Evolutionary conservation across 2,329 filamentous ascomycete species (phyloP).

Genomic region (Huntiella bhutanensis): DNA sequence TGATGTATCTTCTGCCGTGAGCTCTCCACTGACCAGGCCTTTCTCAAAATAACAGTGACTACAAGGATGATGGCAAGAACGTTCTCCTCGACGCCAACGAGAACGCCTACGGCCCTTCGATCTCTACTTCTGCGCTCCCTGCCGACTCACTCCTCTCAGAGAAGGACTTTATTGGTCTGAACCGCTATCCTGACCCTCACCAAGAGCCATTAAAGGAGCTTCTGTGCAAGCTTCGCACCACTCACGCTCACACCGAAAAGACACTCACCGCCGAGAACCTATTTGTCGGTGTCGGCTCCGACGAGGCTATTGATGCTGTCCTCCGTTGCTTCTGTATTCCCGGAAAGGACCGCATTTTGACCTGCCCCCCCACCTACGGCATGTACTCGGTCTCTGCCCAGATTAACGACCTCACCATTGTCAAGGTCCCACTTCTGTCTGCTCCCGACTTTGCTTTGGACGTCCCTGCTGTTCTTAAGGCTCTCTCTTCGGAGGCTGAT

Average conservation of each 20-base stretch:
- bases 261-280: conserved; percentile 61
- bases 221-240: conserved; percentile 75
- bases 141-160: conserved; percentile 21
- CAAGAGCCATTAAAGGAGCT: conserved; percentile 70
- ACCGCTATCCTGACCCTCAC: conserved; percentile 95
- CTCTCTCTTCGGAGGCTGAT: conserved; percentile 36
- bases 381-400: conserved; percentile 95
- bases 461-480: conserved; percentile 44
- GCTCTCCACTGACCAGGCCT: background rate
- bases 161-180: conserved; percentile 59
- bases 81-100: conserved; percentile 95
- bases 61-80: conserved; percentile 95
- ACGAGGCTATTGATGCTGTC: conserved; percentile 90
- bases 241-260: conserved; percentile 58
- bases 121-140: conserved; percentile 32
- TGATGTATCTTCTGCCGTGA: conserved; percentile 6
- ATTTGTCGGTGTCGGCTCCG: conserved; percentile 88
- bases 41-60: conserved; percentile 44
- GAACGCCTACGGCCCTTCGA: conserved; percentile 79
- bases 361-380: conserved; percentile 91
- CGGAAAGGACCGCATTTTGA: conserved; percentile 73
- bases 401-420: conserved; percentile 75
- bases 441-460: conserved; percentile 58
- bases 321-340: conserved; percentile 85
- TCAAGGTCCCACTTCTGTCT: conserved; percentile 64